Conservation (phyloP, 2,329 filamentous ascomycete genomes). For the Gaeumannomyces tritici region DNA sequence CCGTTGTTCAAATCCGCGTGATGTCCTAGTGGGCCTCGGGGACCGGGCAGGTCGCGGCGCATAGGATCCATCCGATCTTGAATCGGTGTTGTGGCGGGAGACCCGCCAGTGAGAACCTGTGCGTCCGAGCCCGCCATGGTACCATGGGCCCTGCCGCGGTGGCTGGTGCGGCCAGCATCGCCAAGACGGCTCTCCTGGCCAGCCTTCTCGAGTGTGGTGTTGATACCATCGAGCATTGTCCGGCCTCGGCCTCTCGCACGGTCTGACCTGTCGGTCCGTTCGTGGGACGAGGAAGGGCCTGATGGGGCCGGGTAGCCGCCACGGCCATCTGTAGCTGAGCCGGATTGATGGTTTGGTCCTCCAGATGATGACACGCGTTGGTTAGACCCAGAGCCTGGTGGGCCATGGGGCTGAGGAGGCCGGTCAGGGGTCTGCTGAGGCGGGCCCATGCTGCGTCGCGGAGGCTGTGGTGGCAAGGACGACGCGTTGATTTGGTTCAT, state of each 20-base stretch:
- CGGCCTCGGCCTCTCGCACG: slow-evolving; percentile 28
- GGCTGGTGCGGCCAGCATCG: slow-evolving; percentile 13
- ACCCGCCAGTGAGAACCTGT: slow-evolving; percentile 45
- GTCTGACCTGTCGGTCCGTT: slow-evolving; percentile 10
- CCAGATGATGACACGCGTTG: not conserved
- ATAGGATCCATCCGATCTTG: slow-evolving; percentile 38
- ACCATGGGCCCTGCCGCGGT: slow-evolving; percentile 24
- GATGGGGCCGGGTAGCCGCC: slow-evolving; percentile 13
- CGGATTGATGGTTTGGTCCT: not conserved
- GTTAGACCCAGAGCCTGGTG: not conserved
- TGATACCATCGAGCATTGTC: slow-evolving; percentile 48
- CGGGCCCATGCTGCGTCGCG: slow-evolving; percentile 6
- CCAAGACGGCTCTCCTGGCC: not conserved
- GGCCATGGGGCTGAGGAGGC: not conserved
- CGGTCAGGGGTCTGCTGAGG: slow-evolving; percentile 1
- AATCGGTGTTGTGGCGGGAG: slow-evolving; percentile 36
- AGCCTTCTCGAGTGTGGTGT: slow-evolving; percentile 13
- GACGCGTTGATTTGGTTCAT: slow-evolving; percentile 29
- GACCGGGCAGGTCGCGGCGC: slow-evolving; percentile 18
- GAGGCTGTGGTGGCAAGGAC: slow-evolving; percentile 15
- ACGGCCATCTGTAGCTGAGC: not conserved
- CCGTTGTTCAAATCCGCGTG: slow-evolving; percentile 4
- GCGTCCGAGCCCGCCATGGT: slow-evolving; percentile 44
- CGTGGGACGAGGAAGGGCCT: slow-evolving; percentile 23
- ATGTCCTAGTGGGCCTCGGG: not conserved